Evolutionary conservation across 176 grass and related monocot species (phyloP).

Genomic region (Miscanthus lutarioriparius): DNA sequence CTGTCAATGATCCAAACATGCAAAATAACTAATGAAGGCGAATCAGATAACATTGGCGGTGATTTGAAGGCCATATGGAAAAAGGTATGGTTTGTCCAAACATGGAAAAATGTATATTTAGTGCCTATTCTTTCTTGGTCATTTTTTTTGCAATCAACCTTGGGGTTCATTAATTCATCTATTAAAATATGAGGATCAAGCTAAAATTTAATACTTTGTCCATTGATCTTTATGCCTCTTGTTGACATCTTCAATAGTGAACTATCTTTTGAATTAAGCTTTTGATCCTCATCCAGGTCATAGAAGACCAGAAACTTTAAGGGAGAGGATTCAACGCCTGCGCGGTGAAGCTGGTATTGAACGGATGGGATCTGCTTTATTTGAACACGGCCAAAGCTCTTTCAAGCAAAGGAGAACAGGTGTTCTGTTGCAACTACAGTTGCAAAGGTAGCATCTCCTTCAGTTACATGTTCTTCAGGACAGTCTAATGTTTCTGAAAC

Average conservation of each 20-base stretch:
- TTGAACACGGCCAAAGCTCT: conserved; percentile 65
- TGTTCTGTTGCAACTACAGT: conserved; percentile 16
- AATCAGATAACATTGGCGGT: too few relatives aligned
- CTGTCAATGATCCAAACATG: too few relatives aligned
- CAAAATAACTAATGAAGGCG: too few relatives aligned
- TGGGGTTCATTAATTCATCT: too few relatives aligned
- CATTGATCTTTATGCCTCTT: not conserved
- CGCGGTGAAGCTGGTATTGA: conserved; percentile 64
- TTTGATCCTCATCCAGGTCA: conserved; percentile 40
- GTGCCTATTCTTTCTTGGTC: too few relatives aligned
- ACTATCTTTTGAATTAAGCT: conserved; percentile 29
- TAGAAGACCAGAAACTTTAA: conserved; percentile 70
- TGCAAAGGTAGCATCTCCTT: conserved; percentile 47
- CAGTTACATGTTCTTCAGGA: conserved; percentile 20
- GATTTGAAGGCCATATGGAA: too few relatives aligned
- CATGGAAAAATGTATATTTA: too few relatives aligned
- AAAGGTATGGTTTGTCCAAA: too few relatives aligned
- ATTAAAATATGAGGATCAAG: too few relatives aligned
- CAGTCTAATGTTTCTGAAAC: conserved; percentile 32
- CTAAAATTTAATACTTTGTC: too few relatives aligned
- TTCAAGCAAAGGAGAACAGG: conserved; percentile 54
- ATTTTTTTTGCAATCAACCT: too few relatives aligned
- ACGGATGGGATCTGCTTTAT: conserved; percentile 77
- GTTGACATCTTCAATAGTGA: conserved; percentile 12
- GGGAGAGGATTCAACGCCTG: conserved; percentile 66